phyloP scores from a whole-genome alignment of 192 early-diverging fungal genomes.

The Coemansia biformis region DNA sequence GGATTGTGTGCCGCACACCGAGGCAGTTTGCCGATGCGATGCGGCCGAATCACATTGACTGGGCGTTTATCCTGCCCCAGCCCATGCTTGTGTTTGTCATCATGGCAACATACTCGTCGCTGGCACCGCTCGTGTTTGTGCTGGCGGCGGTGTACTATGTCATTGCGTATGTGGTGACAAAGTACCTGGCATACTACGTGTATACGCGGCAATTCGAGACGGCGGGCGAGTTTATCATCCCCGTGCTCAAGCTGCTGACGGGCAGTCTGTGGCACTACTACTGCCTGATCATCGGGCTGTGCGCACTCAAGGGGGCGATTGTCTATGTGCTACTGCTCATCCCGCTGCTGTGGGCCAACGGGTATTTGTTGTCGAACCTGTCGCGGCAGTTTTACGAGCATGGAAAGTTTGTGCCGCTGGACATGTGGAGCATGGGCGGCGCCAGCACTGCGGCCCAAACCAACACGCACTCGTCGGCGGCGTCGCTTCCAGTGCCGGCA shows the following conservation, averaged over 20 bases:
- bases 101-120: conserved; percentile 67
- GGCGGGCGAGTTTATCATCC: conserved; percentile 53
- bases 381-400: conserved; percentile 41
- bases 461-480: too few relatives aligned
- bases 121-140: conserved; percentile 64
- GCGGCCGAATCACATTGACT: conserved; percentile 60
- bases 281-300: conserved; percentile 44
- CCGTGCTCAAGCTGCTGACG: conserved; percentile 36
- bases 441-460: too few relatives aligned
- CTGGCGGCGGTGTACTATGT: conserved; percentile 66
- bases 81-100: conserved; percentile 71
- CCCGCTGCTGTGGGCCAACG: conserved; percentile 42
- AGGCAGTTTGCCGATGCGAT: conserved; percentile 69
- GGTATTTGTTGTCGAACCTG: conserved; percentile 32
- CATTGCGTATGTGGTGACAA: conserved; percentile 60
- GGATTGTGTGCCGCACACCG: conserved; percentile 67
- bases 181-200: conserved; percentile 74
- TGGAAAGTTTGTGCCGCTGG: conserved; percentile 34
- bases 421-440: conserved; percentile 12
- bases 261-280: conserved; percentile 50
- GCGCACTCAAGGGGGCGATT: conserved; percentile 38
- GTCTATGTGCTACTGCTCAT: conserved; percentile 38
- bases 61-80: conserved; percentile 62
- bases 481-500: background rate
- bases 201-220: conserved; percentile 70